These are phyloP conservation scores for Globisporangium abappressorium DNA, from an alignment of 352 stramenopile genomes.

Conservation along the genomic window DNA sequence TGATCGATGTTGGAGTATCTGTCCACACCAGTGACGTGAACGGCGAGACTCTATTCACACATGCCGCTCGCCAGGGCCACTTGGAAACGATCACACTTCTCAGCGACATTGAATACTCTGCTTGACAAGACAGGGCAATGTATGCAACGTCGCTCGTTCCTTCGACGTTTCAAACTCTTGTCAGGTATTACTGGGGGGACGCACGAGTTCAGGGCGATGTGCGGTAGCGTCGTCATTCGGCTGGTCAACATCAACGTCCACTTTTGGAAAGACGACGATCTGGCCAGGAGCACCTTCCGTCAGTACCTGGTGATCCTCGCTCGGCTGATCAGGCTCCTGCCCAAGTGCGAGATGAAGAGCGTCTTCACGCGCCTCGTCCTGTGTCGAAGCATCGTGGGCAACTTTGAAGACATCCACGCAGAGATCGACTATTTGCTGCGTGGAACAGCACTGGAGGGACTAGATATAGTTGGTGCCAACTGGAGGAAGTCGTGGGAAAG, in stretches of 20 bases:
- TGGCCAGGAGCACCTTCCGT: background rate
- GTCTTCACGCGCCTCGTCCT: background rate
- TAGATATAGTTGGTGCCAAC: background rate
- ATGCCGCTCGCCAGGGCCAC: background rate
- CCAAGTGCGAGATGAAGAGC: background rate
- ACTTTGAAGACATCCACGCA: background rate
- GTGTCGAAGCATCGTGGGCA: background rate
- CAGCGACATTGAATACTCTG: background rate
- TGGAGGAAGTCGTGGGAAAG: background rate
- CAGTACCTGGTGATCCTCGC: background rate
- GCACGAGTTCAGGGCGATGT: constrained; percentile 6
- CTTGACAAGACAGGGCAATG: background rate
- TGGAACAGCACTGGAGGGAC: background rate
- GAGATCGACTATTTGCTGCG: background rate
- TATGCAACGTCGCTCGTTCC: background rate
- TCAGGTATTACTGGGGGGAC: background rate
- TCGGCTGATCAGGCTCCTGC: background rate
- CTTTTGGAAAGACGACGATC: background rate
- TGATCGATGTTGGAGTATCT: background rate
- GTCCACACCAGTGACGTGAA: background rate
- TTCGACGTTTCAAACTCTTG: constrained; percentile 3
- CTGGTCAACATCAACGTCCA: background rate
- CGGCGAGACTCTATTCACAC: background rate
- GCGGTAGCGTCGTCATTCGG: background rate
- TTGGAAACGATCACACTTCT: background rate